Conservation (phyloP, 1,284 basidiomycete species). For the Tilletiopsis washingtonensis region DNA sequence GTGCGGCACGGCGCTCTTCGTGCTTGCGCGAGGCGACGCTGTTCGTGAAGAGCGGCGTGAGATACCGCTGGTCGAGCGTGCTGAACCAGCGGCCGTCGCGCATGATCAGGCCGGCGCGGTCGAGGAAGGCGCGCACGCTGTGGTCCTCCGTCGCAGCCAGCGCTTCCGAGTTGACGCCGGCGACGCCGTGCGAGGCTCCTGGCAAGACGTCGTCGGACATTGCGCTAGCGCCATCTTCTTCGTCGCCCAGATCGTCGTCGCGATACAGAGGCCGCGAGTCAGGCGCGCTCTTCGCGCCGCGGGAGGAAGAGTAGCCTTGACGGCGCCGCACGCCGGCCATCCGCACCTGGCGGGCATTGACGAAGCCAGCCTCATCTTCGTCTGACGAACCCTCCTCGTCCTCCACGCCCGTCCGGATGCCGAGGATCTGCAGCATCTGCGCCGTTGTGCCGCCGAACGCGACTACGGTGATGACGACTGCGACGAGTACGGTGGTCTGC, state of each 20-base stretch:
- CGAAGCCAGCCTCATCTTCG: too few species aligned
- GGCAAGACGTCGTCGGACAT: slow-evolving; percentile 7
- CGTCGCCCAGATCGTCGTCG: neutral
- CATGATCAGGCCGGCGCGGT: slow-evolving; percentile 44
- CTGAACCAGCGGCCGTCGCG: slow-evolving; percentile 84
- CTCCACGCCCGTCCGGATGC: slow-evolving; percentile 80
- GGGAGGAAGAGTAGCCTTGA: too few species aligned
- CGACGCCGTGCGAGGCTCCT: neutral
- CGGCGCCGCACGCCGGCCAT: too few species aligned
- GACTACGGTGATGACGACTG: slow-evolving; percentile 89
- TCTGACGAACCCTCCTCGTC: slow-evolving; percentile 75
- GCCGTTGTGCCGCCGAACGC: slow-evolving; percentile 94
- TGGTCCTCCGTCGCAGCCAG: slow-evolving; percentile 8
- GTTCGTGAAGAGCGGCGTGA: slow-evolving; percentile 89
- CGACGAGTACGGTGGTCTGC: slow-evolving; percentile 86
- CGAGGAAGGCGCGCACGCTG: slow-evolving; percentile 13
- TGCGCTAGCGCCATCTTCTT: neutral
- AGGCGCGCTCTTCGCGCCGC: neutral
- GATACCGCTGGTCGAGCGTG: slow-evolving; percentile 82
- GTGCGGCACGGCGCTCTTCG: slow-evolving; percentile 29
- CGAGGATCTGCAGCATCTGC: slow-evolving; percentile 93
- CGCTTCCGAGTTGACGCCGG: neutral
- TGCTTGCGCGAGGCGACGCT: slow-evolving; percentile 49
- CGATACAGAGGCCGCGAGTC: slow-evolving; percentile 1
- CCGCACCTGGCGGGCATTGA: too few species aligned